Evolutionary conservation across 495 filamentous ascomycete species (phyloP).

Genomic region (Hypoxylon perforatum): DNA sequence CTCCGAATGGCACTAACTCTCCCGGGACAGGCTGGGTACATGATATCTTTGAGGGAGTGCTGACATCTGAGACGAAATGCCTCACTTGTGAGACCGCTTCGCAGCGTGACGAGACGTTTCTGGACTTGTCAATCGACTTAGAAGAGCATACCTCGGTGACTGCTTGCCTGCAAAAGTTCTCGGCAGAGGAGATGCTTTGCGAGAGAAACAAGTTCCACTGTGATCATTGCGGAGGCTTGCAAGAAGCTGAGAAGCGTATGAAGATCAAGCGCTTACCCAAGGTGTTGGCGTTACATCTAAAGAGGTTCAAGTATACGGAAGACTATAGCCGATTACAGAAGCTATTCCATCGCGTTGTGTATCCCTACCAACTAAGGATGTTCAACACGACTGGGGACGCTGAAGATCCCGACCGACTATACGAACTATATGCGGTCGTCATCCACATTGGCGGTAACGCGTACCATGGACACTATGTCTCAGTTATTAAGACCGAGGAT

Average conservation of each 20-base stretch:
- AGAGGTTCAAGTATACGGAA: constrained; percentile 98
- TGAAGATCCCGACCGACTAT: constrained; percentile 92
- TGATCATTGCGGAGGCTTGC: constrained; percentile 94
- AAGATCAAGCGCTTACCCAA: constrained; percentile 96
- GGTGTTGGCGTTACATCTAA: constrained; percentile 91
- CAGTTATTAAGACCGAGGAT: constrained; percentile 97
- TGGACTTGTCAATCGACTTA: constrained; percentile 95
- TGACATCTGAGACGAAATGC: constrained; percentile 97
- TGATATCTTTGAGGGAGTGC: constrained; percentile 92
- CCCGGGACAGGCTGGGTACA: constrained; percentile 89
- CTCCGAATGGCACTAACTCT: constrained; percentile 52
- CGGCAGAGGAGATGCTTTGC: constrained; percentile 98
- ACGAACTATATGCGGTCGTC: constrained; percentile 98
- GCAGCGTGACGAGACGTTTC: constrained; percentile 92
- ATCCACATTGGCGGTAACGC: constrained; percentile 98
- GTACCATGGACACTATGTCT: constrained; percentile 97
- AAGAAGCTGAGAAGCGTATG: constrained; percentile 99
- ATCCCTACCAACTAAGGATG: constrained; percentile 93
- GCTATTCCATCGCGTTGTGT: constrained; percentile 95
- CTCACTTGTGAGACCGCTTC: constrained; percentile 96
- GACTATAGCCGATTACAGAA: constrained; percentile 94
- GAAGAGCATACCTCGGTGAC: constrained; percentile 97
- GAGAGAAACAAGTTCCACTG: constrained; percentile 99
- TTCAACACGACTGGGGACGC: constrained; percentile 99
- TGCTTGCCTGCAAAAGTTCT: constrained; percentile 93